Evolutionary conservation across 176 grass and related monocot species (phyloP).

Genomic region (Juncus effusus): DNA sequence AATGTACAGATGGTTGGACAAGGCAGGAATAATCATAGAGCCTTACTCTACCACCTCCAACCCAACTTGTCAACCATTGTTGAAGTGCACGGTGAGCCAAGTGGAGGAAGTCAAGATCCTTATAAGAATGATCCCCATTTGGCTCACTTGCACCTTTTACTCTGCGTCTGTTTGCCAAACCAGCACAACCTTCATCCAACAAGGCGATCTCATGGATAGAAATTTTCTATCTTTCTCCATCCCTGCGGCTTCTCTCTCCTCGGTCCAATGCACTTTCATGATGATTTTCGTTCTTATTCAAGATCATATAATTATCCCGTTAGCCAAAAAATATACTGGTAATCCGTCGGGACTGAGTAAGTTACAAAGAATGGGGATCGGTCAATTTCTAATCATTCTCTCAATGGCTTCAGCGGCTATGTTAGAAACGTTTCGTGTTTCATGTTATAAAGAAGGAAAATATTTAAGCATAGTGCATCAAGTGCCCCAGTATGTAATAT

Average conservation of each 20-base stretch:
- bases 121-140: slow-evolving; percentile 58
- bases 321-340: slow-evolving; percentile 24
- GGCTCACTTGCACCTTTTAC: slow-evolving; percentile 55
- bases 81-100: slow-evolving; percentile 51
- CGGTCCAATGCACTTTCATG: slow-evolving; percentile 53
- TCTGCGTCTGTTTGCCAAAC: slow-evolving; percentile 63
- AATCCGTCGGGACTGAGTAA: slow-evolving; percentile 36
- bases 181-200: slow-evolving; percentile 80
- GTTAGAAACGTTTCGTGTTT: slow-evolving; percentile 46
- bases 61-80: slow-evolving; percentile 14
- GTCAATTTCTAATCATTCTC: slow-evolving; percentile 49
- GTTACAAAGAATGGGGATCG: slow-evolving; percentile 82
- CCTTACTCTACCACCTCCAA: neutral
- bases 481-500: slow-evolving; percentile 64
- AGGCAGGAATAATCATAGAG: slow-evolving; percentile 32
- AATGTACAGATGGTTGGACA: slow-evolving; percentile 35
- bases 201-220: slow-evolving; percentile 60
- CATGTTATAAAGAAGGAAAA: neutral
- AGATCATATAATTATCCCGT: slow-evolving; percentile 39
- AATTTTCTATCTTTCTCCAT: slow-evolving; percentile 37
- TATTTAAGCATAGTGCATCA: slow-evolving; percentile 55
- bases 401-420: slow-evolving; percentile 51
- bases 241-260: slow-evolving; percentile 50
- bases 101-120: slow-evolving; percentile 72
- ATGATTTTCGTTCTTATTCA: slow-evolving; percentile 54